phyloP scores from a whole-genome alignment of 805 yeast genomes.

The Yamadazyma philogaea region DNA sequence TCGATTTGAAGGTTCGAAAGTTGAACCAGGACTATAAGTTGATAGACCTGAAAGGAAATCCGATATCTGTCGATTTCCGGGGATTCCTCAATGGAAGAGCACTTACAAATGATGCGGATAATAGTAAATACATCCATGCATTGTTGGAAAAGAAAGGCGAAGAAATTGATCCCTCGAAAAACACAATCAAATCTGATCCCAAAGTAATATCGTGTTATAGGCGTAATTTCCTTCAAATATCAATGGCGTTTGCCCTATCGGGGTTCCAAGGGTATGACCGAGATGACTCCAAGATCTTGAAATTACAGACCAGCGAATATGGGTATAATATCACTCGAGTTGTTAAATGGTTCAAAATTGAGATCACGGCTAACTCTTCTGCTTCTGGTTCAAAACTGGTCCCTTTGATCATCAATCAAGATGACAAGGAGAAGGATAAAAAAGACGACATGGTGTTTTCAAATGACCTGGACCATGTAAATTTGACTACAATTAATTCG shows the following conservation, averaged over 20 bases:
- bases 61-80: slow-evolving; percentile 22
- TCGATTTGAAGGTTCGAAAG: slow-evolving; percentile 25
- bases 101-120: slow-evolving; percentile 39
- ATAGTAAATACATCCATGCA: slow-evolving; percentile 27
- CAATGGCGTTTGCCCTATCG: slow-evolving; percentile 27
- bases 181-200: slow-evolving; percentile 21
- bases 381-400: slow-evolving; percentile 28
- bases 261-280: slow-evolving; percentile 20
- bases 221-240: slow-evolving; percentile 39
- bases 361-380: slow-evolving; percentile 35
- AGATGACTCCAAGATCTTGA: slow-evolving; percentile 24
- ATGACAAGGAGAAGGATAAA: slow-evolving; percentile 14
- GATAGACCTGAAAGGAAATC: slow-evolving; percentile 28
- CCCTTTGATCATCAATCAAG: slow-evolving; percentile 28
- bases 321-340: slow-evolving; percentile 37
- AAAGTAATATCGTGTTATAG: slow-evolving; percentile 45
- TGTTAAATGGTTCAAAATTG: slow-evolving; percentile 36
- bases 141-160: slow-evolving; percentile 7
- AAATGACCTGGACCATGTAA: slow-evolving; percentile 12
- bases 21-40: slow-evolving; percentile 21
- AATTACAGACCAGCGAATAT: slow-evolving; percentile 32
- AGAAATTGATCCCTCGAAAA: slow-evolving; percentile 8
- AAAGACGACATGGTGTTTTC: neutral
- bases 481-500: slow-evolving; percentile 16
- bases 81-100: slow-evolving; percentile 45